Conservation (phyloP, 2,329 filamentous ascomycete genomes). For the Fusarium floridanum region DNA sequence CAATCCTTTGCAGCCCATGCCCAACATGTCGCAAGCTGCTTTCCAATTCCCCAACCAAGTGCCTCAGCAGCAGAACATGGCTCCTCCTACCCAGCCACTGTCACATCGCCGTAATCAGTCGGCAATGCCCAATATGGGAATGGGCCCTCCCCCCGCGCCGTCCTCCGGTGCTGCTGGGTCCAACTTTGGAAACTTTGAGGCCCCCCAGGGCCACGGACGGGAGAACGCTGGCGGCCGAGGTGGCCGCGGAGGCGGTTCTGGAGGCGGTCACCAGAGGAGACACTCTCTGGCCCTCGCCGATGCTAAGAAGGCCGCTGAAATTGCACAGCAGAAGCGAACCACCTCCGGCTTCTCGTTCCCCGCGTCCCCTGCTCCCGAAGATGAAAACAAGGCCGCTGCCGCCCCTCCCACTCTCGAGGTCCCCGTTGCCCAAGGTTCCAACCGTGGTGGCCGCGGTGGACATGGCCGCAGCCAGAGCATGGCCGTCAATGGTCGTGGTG, state of each 20-base stretch:
- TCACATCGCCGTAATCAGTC: constrained; percentile 98
- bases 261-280: constrained; percentile 88
- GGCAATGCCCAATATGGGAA: constrained; percentile 90
- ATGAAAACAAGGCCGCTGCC: constrained; percentile 57
- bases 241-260: constrained; percentile 75
- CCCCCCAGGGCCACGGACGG: constrained; percentile 56
- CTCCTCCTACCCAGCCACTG: constrained; percentile 80
- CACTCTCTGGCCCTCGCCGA: constrained; percentile 95
- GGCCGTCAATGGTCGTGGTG: constrained; percentile 80
- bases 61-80: constrained; percentile 81
- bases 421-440: constrained; percentile 57
- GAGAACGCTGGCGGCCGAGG: constrained; percentile 68
- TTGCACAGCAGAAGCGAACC: constrained; percentile 96
- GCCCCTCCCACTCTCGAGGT: constrained; percentile 50
- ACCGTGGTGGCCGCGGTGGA: constrained; percentile 69
- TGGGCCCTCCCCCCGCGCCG: constrained; percentile 90
- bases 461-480: constrained; percentile 91
- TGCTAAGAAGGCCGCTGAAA: constrained; percentile 96
- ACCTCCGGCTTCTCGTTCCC: constrained; percentile 97
- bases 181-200: constrained; percentile 83
- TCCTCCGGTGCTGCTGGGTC: constrained; percentile 89
- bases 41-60: constrained; percentile 92
- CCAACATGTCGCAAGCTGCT: constrained; percentile 81
- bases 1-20: constrained; percentile 84
- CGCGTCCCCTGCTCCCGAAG: constrained; percentile 69